Evolutionary conservation across 805 yeast genomes (phyloP), one percentile per base, ranked within the genome.

Genomic region (Candida tibetensis): DNA sequence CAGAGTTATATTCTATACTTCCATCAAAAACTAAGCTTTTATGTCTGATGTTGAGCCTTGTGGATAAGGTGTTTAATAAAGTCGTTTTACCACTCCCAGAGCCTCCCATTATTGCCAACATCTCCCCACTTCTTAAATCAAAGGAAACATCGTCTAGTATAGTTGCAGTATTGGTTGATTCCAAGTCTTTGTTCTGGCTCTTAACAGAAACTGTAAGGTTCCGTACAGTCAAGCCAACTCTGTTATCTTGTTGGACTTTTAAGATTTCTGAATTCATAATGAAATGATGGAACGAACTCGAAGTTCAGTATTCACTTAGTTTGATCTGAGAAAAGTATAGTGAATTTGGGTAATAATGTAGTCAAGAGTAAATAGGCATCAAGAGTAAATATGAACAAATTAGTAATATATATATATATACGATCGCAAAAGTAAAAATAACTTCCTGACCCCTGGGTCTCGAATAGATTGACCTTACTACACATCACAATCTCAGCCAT

Each of bases 101-200:
- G 2, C 61, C 60, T 2, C 61, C 61, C 58, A 56, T 55, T 17
- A 56, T 55, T 15, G 61, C 61, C 48, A 56, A 38, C 47, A 56
- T 42, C 18, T 52, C 45, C 25, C 52, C 44, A 7, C 36, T 32
- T 4, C 44, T 45, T 16, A 53, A 38, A 13, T 51, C 57, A 19
- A 56, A 51, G 8, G 57, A 48, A 4, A 56, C 45, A 16, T 46
- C 36, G 25, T 55, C 48, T 17, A 56, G 38, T 16, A 56, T 53
- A 12, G 10, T 21, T 4, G 34, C 4, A 3, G 21, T 25, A n/a
- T 14, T 13, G 4, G 28, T 26, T 3, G 30, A 19, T 18, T 34
- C 37, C 22, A 31, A 15, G 16, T 30, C 39, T 12, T 33, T 21
- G 16, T 34, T 30, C 14, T 39, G 26, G 4, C 28, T 17, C 16